These are phyloP conservation scores for Globisporangium cylindrosporum DNA, from an alignment of 352 stramenopile genomes.

Conservation along the genomic window DNA sequence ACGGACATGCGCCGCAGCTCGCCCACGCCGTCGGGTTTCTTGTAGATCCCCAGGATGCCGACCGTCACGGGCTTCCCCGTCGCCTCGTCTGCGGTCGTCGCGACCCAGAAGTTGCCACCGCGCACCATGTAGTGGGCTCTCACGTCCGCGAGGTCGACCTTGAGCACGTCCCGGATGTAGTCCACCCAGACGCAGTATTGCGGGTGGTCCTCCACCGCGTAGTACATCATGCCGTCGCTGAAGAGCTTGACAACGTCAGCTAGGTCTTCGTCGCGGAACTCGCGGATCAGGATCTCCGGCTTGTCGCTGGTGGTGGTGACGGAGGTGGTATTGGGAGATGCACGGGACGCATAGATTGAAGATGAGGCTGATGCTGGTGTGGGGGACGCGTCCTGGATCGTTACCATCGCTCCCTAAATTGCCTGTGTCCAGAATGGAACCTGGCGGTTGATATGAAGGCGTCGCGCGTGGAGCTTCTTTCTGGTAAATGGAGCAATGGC, in stretches of 20 bases:
- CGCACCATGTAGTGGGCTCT: slow-evolving; percentile 2
- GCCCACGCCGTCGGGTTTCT: slow-evolving; percentile 2
- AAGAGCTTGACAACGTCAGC: slow-evolving; percentile 16
- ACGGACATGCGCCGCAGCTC: slow-evolving; percentile 13
- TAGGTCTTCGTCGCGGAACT: slow-evolving; percentile 5
- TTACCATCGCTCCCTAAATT: background rate
- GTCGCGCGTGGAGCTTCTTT: background rate
- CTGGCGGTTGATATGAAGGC: background rate
- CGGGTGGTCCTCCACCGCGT: slow-evolving; percentile 9
- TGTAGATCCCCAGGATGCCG: slow-evolving; percentile 11
- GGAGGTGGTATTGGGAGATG: background rate
- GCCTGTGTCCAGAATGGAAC: background rate
- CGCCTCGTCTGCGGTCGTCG: background rate
- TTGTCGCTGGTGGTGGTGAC: background rate
- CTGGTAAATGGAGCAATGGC: background rate
- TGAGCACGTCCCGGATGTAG: slow-evolving; percentile 5
- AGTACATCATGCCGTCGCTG: slow-evolving; percentile 13
- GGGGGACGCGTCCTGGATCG: background rate
- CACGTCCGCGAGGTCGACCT: slow-evolving; percentile 11
- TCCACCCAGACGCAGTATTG: slow-evolving; percentile 18
- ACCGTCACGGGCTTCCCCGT: background rate
- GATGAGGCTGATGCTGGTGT: background rate
- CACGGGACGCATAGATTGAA: background rate
- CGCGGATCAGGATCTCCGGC: slow-evolving; percentile 1
- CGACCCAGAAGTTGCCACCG: slow-evolving; percentile 17